Conservation (phyloP, 2,329 filamentous ascomycete genomes). For the Dendrostoma leiphaemia region DNA sequence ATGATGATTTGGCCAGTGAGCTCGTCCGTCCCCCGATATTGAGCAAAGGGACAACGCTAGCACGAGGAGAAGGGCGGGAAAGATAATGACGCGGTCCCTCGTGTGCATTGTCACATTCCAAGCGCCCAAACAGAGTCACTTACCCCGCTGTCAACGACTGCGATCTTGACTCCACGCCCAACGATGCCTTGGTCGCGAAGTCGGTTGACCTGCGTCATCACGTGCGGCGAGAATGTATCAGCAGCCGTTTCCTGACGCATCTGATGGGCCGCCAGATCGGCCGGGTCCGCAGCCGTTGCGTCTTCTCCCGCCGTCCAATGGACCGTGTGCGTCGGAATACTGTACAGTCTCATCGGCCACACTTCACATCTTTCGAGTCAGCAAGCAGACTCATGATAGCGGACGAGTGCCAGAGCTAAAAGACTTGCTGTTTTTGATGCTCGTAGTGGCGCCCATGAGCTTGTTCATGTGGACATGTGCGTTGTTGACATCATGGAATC, state of each 20-base stretch:
- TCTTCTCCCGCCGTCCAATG: slow-evolving; percentile 38
- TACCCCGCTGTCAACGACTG: slow-evolving; percentile 53
- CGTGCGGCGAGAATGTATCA: slow-evolving; percentile 47
- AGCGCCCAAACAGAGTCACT: slow-evolving; percentile 24
- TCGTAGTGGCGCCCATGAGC: slow-evolving; percentile 39
- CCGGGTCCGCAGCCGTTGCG: slow-evolving; percentile 21
- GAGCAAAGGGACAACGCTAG: too few species aligned
- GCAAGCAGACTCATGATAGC: background rate
- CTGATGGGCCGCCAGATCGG: slow-evolving; percentile 21
- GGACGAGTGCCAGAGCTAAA: background rate
- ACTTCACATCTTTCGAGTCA: slow-evolving; percentile 21
- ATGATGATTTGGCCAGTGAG: too few species aligned
- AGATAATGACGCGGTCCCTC: too few species aligned
- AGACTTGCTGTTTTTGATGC: slow-evolving; percentile 39
- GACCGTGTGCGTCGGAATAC: slow-evolving; percentile 42
- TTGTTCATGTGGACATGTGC: slow-evolving; percentile 41
- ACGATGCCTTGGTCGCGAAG: slow-evolving; percentile 45
- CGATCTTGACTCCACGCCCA: slow-evolving; percentile 52
- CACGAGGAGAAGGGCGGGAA: too few species aligned
- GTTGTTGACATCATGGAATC: slow-evolving; percentile 45
- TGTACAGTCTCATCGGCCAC: slow-evolving; percentile 46
- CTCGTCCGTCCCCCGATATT: too few species aligned
- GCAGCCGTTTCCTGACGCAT: slow-evolving; percentile 32
- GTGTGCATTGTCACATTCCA: too few species aligned
- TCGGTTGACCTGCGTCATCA: slow-evolving; percentile 57